Evolutionary conservation across 352 stramenopile genomes (phyloP).

Genomic region (Phytophthora niederhauseri): DNA sequence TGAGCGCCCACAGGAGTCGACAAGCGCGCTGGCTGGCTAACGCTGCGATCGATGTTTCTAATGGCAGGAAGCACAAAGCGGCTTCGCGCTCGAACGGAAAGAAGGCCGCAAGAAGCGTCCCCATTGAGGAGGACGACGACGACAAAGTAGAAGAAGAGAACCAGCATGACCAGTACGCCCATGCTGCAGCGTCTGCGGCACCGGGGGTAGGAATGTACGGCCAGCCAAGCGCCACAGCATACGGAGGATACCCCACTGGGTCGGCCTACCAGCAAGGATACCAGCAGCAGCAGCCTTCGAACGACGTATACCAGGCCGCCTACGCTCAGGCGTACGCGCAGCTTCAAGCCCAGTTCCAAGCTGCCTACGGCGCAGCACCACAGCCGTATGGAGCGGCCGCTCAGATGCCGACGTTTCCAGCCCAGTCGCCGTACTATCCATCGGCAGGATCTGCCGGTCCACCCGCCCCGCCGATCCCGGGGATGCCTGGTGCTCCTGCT

Average conservation of each 20-base stretch:
- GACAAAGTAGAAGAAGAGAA: constrained; percentile 14
- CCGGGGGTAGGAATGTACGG: constrained; percentile 13
- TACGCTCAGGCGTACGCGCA: constrained; percentile 74
- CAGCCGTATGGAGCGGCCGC: constrained; percentile 23
- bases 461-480: constrained; percentile 32
- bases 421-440: constrained; percentile 37
- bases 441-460: constrained; percentile 24
- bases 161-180: constrained; percentile 3
- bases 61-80: constrained; percentile 32
- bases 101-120: constrained; percentile 32
- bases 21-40: not conserved
- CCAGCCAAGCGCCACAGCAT: constrained; percentile 21
- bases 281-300: constrained; percentile 25
- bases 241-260: constrained; percentile 4
- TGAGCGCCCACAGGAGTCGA: not conserved
- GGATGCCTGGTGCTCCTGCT: constrained; percentile 26
- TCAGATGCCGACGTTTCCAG: constrained; percentile 23
- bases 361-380: constrained; percentile 33
- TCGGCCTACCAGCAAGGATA: constrained; percentile 15
- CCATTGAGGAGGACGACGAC: constrained; percentile 23
- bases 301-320: constrained; percentile 64
- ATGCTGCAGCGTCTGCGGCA: constrained; percentile 3
- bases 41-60: not conserved
- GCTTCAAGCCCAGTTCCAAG: constrained; percentile 64
- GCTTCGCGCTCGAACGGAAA: constrained; percentile 15